Conservation (phyloP, 495 filamentous ascomycete species). For the Neurospora sp. region DNA sequence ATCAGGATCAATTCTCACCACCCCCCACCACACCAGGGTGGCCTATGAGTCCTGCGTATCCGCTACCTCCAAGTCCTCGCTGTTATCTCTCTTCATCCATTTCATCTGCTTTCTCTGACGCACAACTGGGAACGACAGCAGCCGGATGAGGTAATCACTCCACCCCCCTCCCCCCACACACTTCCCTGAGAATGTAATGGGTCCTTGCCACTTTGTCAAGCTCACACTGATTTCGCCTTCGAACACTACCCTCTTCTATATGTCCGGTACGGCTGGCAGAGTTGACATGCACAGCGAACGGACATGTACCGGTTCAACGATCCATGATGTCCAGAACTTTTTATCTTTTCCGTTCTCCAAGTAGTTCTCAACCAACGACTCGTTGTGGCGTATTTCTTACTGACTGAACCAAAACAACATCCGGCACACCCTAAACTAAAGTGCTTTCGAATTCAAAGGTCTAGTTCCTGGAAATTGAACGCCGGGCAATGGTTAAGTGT, state of each 20-base stretch:
- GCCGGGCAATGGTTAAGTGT: not conserved
- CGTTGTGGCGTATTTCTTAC: not conserved
- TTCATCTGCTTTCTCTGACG: not conserved
- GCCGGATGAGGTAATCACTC: not conserved
- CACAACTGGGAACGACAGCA: not conserved
- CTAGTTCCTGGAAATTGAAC: not conserved
- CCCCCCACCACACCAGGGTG: not conserved
- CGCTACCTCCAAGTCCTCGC: not conserved
- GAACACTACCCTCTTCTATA: not conserved
- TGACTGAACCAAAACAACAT: not conserved
- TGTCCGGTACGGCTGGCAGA: not conserved
- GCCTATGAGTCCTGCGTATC: not conserved
- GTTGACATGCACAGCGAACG: too few species aligned
- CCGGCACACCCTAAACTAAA: not conserved
- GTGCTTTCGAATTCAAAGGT: not conserved
- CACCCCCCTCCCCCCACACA: not conserved
- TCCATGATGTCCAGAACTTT: not conserved
- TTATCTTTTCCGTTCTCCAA: not conserved
- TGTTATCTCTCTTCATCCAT: not conserved
- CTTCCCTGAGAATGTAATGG: not conserved
- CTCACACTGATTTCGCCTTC: not conserved
- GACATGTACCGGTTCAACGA: not conserved
- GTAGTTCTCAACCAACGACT: not conserved
- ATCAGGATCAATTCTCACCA: not conserved
- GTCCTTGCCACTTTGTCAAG: not conserved